Base-by-base conservation (phyloP, 2,329 filamentous ascomycete genomes). In the Clonostachys rhizophaga region DNA sequence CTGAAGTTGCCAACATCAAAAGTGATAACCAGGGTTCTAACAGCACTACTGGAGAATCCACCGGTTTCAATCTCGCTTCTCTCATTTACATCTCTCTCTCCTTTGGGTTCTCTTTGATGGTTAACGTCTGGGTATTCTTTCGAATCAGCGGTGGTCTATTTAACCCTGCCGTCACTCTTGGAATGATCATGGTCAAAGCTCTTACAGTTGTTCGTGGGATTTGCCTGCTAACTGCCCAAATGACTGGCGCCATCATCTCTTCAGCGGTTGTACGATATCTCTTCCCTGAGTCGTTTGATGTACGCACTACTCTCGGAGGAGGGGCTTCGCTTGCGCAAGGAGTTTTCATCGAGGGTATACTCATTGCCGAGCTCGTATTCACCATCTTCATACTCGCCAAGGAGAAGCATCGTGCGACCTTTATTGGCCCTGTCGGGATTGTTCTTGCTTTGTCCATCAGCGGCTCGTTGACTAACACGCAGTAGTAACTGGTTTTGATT, bases 331-430 rank as follows among this genome's bases (percentile, higher is more conserved):
- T 68, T 4, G 68, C 64, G 3, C 72, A 74, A 52, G 74, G 72
- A n/a, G 59, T 76, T 20, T 68, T 76, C 48, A 72, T 77, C 40
- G 73, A 77, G 52, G 71, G 72, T 52, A 61, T 77, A 24, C 58
- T 76, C 13, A 76, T 72, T 4, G 68, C 70, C 12, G 67, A 76
- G 51, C 52, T 77, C 24, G 63, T 73, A 12, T 74, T 76, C 47
- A 69, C 70, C 11, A 72, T 76, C 45, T 72, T 76, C 50, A 75
- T 76, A 71, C 63, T 76, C n/a, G 72, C 73, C 18, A 71, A 71
- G 24, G 72, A 76, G 57, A 74, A 76, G 54, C 72, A 75, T 47
- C 61, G 63, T 6, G 71, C 63, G 1, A 75, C 71, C 1, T 74
- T 73, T 45, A 63, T 76, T 14, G 73, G 73, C 12, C 73, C 72